Evolutionary conservation across 306 rosid species (phyloP), one percentile per base, ranked within the genome.

Genomic region (Dalbergia cultrata): DNA sequence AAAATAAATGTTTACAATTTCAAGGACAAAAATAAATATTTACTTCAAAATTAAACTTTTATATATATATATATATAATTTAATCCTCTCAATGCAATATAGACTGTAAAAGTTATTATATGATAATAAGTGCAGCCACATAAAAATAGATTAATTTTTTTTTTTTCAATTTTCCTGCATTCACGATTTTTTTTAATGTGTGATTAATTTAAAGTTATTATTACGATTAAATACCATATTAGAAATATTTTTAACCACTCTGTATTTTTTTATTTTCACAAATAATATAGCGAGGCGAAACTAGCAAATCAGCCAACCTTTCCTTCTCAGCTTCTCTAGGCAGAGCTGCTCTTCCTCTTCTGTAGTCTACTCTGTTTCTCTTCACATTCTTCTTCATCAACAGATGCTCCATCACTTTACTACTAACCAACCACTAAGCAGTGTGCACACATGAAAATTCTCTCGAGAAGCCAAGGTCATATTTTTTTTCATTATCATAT

Each of bases 391-490:
- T 18, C 12, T 37, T 18, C 9, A 13, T 74, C 56, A 5, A 6
- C 67, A 18, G n/a, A 8, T 52, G 21, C 47, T 65, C 57, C 49
- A 13, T 63, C 57, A 34, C 49, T 34, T 45, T 33, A 16, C 47
- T 3, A 52, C 57, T 54, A 12, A 41, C 68, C 35, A 75, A 62
- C 17, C 45, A 14, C 31, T 11, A 3, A 45, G 14, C 26, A 57
- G 80, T 52, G 70, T 82, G 82, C 67, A 66, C 74, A 11, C 56
- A 88, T 89, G 91, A 90, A 80, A 90, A 87, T 85, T 77, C 78
- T 89, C 80, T 43, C 87, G 64, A 87, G 87, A 78, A 56, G 18
- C 50, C 85, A 41, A 82, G 97, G 97, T 94, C 61, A 76, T 39
- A 49, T 62, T 8, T 9, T 34, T 13, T 19, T 17, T 14, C 14